A percentile compares a stretch with the other conserved stretches of the same genome.
Evolutionary conservation across 805 yeast genomes (phyloP).

Genomic region (Cyberlindnera saturnus): DNA sequence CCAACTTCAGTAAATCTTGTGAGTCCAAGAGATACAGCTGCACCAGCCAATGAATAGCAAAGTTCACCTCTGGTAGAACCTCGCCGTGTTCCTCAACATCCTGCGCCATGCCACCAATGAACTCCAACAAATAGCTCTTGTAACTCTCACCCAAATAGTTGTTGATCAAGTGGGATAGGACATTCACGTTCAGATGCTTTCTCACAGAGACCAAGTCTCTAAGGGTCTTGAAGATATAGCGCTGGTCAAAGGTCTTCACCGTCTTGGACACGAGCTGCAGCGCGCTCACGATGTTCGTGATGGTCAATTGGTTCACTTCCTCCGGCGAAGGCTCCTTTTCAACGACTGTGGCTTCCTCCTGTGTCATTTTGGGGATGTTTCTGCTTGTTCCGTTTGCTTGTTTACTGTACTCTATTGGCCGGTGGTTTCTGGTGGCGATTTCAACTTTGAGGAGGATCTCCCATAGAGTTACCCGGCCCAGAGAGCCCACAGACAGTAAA

Average conservation of each 20-base stretch:
- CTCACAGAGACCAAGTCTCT: slow-evolving; percentile 78
- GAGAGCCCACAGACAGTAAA: too few species aligned
- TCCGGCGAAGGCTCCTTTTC: slow-evolving; percentile 25
- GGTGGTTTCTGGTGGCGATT: not conserved
- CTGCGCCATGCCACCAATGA: slow-evolving; percentile 30
- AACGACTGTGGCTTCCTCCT: slow-evolving; percentile 4
- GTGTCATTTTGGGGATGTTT: not conserved
- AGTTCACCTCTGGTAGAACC: slow-evolving; percentile 72
- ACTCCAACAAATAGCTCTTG: slow-evolving; percentile 36
- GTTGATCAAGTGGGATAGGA: slow-evolving; percentile 50
- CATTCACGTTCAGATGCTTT: slow-evolving; percentile 48
- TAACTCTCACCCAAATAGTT: slow-evolving; percentile 47
- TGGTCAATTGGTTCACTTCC: slow-evolving; percentile 26
- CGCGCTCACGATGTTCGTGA: slow-evolving; percentile 27
- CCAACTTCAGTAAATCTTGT: slow-evolving; percentile 41
- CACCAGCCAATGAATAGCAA: slow-evolving; percentile 71
- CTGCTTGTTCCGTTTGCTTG: not conserved
- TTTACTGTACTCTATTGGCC: not conserved
- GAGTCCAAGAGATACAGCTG: slow-evolving; percentile 72
- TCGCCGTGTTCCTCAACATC: slow-evolving; percentile 24
- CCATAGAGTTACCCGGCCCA: too few species aligned
- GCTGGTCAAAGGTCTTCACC: slow-evolving; percentile 70
- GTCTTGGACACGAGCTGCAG: slow-evolving; percentile 43
- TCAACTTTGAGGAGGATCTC: not conserved
- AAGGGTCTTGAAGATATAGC: slow-evolving; percentile 79